These are phyloP conservation scores for Coemansia interrupta DNA, from an alignment of 192 early-diverging fungal species.

Conservation along the genomic window DNA sequence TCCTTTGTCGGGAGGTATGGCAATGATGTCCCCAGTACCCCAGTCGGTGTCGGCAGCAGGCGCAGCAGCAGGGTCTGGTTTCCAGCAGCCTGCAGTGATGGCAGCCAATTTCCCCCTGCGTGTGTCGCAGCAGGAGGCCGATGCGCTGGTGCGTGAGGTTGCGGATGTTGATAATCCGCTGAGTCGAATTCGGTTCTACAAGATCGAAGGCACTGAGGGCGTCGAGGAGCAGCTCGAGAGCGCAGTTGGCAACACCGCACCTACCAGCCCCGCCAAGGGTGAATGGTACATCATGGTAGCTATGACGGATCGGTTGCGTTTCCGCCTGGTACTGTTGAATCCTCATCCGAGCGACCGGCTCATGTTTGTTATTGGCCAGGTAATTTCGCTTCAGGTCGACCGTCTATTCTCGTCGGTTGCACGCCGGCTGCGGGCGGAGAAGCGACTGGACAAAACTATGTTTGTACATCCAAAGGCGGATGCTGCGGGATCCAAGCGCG, in stretches of 20 bases:
- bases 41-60: conserved; percentile 2
- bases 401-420: conserved; percentile 48
- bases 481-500: conserved; percentile 2
- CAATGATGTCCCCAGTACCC: conserved; percentile 1
- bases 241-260: no score
- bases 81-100: conserved; percentile 10
- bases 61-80: conserved; percentile 3
- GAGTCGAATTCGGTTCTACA: conserved; percentile 44
- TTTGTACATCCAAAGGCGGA: neutral
- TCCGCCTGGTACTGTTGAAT: conserved; percentile 40
- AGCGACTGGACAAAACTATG: conserved; percentile 9
- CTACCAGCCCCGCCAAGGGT: conserved; percentile 6
- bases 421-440: conserved; percentile 28
- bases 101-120: conserved; percentile 37
- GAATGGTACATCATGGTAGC: conserved; percentile 52
- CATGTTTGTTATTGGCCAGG: conserved; percentile 34
- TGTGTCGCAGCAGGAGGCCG: conserved; percentile 43
- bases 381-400: conserved; percentile 46
- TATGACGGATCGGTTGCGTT: conserved; percentile 48
- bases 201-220: conserved; percentile 37
- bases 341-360: conserved; percentile 31
- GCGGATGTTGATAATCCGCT: conserved; percentile 28
- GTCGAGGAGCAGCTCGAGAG: conserved; percentile 28
- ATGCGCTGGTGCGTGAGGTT: conserved; percentile 38
- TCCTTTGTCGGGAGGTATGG: conserved; percentile 1